Conservation (phyloP, 169 alveolate species). For the Ichthyophthirius multifiliis region DNA sequence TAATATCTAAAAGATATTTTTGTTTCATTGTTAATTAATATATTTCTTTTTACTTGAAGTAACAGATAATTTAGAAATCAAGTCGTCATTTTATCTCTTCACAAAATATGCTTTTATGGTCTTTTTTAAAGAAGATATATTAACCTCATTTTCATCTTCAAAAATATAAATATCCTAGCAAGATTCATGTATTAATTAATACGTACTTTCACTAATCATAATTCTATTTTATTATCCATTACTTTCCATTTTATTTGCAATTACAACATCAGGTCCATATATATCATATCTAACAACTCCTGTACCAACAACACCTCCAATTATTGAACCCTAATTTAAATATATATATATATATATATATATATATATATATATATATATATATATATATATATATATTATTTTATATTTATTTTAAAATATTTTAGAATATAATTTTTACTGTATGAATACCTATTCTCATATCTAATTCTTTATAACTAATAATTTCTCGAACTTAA, state of each 20-base stretch:
- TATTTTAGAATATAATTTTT: too few relatives aligned
- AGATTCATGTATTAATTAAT: neutral
- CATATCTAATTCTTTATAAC: constrained; percentile 48
- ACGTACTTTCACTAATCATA: constrained; percentile 66
- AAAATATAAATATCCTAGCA: neutral
- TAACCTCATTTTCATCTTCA: neutral
- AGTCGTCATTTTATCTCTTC: neutral
- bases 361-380: neutral
- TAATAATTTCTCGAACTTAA: constrained; percentile 30
- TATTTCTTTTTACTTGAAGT: too few relatives aligned
- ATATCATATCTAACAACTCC: constrained; percentile 52
- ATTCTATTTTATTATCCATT: constrained; percentile 70
- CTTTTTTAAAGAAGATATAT: neutral
- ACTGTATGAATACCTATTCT: constrained; percentile 68
- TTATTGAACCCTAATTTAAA: constrained; percentile 42
- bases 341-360: neutral
- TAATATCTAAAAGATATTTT: too few relatives aligned
- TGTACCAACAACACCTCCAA: constrained; percentile 52
- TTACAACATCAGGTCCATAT: constrained; percentile 49
- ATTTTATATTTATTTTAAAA: neutral
- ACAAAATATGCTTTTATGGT: neutral
- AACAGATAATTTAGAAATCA: too few relatives aligned
- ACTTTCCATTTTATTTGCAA: constrained; percentile 72
- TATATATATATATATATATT: too few relatives aligned
- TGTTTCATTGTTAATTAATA: too few relatives aligned